These are phyloP conservation scores for Trichoderma endophyticum DNA, from an alignment of 2,329 filamentous ascomycete genomes.

Conservation along the genomic window DNA sequence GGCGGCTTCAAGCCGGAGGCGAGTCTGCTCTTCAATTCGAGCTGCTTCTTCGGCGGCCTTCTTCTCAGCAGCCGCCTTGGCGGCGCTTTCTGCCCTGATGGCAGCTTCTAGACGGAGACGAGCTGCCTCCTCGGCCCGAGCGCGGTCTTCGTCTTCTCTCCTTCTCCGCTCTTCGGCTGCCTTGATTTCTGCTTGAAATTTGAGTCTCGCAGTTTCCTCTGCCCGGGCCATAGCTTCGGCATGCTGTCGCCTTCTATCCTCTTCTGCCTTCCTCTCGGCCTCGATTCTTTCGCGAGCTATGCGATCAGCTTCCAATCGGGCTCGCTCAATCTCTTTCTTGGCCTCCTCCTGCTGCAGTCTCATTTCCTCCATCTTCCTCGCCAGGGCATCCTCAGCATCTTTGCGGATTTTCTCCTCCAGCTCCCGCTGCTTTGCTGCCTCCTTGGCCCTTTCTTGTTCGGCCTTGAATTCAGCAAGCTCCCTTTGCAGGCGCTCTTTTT, in stretches of 20 bases:
- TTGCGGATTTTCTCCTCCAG: constrained; percentile 44
- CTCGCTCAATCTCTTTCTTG: constrained; percentile 46
- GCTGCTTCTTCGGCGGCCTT: constrained; percentile 36
- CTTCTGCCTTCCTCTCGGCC: constrained; percentile 43
- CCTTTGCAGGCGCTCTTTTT: constrained; percentile 60
- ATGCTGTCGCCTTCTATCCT: constrained; percentile 41
- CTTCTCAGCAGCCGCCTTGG: constrained; percentile 41
- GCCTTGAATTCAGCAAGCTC: constrained; percentile 53
- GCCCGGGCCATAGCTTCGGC: constrained; percentile 36
- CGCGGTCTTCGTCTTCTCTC: constrained; percentile 38
- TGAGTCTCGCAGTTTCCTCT: constrained; percentile 37
- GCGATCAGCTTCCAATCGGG: constrained; percentile 45
- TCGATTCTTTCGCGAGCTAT: constrained; percentile 45
- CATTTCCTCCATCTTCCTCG: constrained; percentile 41
- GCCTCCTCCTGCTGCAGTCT: constrained; percentile 44
- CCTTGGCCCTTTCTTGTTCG: constrained; percentile 45
- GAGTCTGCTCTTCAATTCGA: constrained; percentile 48
- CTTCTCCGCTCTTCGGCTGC: constrained; percentile 44
- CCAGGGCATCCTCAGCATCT: constrained; percentile 46
- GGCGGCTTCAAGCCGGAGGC: constrained; percentile 40
- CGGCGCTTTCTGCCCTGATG: constrained; percentile 40
- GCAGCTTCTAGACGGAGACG: constrained; percentile 40
- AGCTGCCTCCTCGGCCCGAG: constrained; percentile 48
- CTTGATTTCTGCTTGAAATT: constrained; percentile 40
- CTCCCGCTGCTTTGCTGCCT: constrained; percentile 43